Evolutionary conservation across 2,329 filamentous ascomycete genomes (phyloP), one percentile per base, ranked within the genome.

Genomic region (Cadophora gregata): DNA sequence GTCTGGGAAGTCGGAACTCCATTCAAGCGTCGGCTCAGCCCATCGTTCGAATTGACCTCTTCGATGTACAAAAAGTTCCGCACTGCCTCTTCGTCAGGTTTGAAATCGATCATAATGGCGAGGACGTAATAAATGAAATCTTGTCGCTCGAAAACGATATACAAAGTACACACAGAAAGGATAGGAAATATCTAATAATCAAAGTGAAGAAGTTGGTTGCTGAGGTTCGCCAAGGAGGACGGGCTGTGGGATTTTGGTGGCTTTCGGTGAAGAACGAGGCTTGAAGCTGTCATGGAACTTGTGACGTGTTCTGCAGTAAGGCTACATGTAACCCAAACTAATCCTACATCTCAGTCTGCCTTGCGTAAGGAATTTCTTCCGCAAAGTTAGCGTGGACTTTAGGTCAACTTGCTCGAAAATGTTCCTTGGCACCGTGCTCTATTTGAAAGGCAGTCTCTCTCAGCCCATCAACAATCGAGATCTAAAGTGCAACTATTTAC

Each of bases 41-140:
- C 61, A 47, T 67, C 61, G 27, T 67, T 67, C 4, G 61, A 51
- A 27, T 67, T 67, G 16, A 67, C 25, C 24, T 67, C 65, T 51
- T 67, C 65, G 45, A 67, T 56, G 21, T 61, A 67, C 14, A 64
- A 31, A 31, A 56, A 67, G n/a, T 67, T 36, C 24, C 19, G 4
- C 8, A 9, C 4, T 33, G 48, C 14, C 9, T 64, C 42, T n/a
- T 62, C 51, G 12, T 25, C 42, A 21, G 31, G 19, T 29, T 66
- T 66, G 59, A 59, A 62, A 21, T 66, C 64, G 19, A 59, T 25
- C 64, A 66, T 66, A 9, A 56, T 66, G 36, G 36, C 3, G 12
- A 38, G 36, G 36, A 38, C 12, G 16, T 3, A 8, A 8, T 38
- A 3, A 12, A 38, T 38, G 36, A 12, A 8, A 12, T 38, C 3